phyloP scores from a whole-genome alignment of 2,329 filamentous ascomycete species.

The Xylaria sp. region DNA sequence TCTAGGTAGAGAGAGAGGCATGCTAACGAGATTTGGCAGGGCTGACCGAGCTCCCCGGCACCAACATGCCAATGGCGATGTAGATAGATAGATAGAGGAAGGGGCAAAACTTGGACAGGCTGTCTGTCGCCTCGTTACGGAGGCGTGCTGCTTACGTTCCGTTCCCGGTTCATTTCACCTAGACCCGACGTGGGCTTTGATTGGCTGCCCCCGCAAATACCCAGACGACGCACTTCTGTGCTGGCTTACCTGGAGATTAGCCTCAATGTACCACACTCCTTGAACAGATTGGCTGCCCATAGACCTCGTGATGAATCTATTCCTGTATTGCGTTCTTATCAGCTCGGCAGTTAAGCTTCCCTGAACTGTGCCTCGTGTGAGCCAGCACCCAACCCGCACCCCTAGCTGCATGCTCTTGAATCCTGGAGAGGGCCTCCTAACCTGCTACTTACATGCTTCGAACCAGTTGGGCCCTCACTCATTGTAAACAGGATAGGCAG shows the following conservation, averaged over 20 bases:
- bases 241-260: background rate
- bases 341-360: background rate
- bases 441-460: no score
- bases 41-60: slow-evolving; percentile 34
- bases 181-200: background rate
- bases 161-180: background rate
- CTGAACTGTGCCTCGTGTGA: no score
- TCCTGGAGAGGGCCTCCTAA: no score
- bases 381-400: no score
- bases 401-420: no score
- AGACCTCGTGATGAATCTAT: background rate
- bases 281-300: background rate
- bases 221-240: background rate
- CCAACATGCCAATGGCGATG: slow-evolving; percentile 27
- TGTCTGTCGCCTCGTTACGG: background rate
- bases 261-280: background rate
- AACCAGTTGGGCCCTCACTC: no score
- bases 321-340: background rate
- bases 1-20: no score
- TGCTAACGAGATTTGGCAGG: slow-evolving; percentile 21
- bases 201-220: background rate
- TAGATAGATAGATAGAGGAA: no score
- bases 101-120: background rate
- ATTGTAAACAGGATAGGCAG: no score
- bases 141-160: background rate